Evolutionary conservation across 352 stramenopile genomes (phyloP).

Genomic region (Pythium aquatile): DNA sequence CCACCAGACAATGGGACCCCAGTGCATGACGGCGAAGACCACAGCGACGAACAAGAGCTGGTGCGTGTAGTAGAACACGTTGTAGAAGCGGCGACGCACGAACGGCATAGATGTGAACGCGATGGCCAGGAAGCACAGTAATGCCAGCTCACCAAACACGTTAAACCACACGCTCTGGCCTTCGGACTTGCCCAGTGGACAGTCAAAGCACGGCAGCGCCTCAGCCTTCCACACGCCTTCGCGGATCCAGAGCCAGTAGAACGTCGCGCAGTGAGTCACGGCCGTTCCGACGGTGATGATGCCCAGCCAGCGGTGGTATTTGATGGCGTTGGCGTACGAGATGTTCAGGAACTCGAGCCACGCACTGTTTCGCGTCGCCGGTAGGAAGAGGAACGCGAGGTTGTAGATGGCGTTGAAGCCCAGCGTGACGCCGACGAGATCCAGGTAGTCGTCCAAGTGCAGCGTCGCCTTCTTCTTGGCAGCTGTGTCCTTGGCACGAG

Average conservation of each 20-base stretch:
- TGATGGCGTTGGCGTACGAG: conserved; percentile 46
- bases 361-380: conserved; percentile 33
- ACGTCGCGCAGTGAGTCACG: conserved; percentile 8
- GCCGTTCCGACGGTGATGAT: conserved; percentile 6
- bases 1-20: conserved; percentile 32
- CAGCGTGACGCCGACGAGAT: conserved; percentile 21
- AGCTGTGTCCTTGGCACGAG: background rate
- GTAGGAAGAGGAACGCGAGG: conserved; percentile 41
- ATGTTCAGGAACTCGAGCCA: conserved; percentile 51
- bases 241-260: conserved; percentile 27
- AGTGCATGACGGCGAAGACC: conserved; percentile 42
- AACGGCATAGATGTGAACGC: conserved; percentile 32
- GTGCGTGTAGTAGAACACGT: conserved; percentile 47
- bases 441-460: conserved; percentile 18
- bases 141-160: conserved; percentile 38
- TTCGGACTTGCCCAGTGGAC: conserved; percentile 17
- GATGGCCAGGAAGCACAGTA: conserved; percentile 39
- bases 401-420: conserved; percentile 42
- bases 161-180: conserved; percentile 33
- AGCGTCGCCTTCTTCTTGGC: background rate
- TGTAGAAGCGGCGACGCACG: conserved; percentile 40
- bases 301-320: conserved; percentile 48
- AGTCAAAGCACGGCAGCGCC: conserved; percentile 44
- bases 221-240: conserved; percentile 21
- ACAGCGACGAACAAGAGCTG: conserved; percentile 36